Percentiles rank a stretch among this genome's conserved stretches.
Conservation (phyloP, 345 rosid genomes). For the Raphanus raphanistrum region DNA sequence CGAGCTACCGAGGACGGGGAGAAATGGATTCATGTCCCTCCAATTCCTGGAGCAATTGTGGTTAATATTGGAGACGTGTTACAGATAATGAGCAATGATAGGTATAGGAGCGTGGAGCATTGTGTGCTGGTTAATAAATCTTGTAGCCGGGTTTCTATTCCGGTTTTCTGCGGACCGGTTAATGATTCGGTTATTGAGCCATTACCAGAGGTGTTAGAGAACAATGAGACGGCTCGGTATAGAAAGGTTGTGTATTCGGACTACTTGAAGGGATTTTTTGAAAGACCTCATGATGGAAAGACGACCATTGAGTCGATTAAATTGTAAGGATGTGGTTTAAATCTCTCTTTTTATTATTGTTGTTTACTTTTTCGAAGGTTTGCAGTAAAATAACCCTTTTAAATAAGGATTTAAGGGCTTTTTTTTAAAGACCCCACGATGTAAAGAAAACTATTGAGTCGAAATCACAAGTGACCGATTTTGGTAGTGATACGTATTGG, state of each 20-base stretch:
- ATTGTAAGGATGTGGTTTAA: not conserved
- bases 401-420: not conserved
- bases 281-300: conserved; percentile 38
- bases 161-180: conserved; percentile 38
- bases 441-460: not conserved
- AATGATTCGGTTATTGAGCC: conserved; percentile 33
- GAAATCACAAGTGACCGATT: not conserved
- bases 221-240: conserved; percentile 28
- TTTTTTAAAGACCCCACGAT: not conserved
- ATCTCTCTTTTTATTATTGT: not conserved
- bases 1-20: conserved; percentile 36
- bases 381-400: not conserved
- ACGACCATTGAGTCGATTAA: conserved; percentile 29
- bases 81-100: conserved; percentile 38
- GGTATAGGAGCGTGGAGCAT: conserved; percentile 40
- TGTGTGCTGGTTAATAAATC: conserved; percentile 29
- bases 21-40: conserved; percentile 35
- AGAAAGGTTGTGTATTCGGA: conserved; percentile 36
- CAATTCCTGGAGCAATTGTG: conserved; percentile 32
- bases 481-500: not conserved
- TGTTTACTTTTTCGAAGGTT: not conserved
- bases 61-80: conserved; percentile 40
- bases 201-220: conserved; percentile 28
- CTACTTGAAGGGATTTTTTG: conserved; percentile 32
- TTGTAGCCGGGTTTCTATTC: conserved; percentile 39